Evolutionary conservation across 2,329 filamentous ascomycete genomes (phyloP).

Genomic region (Botrytis tulipae): DNA sequence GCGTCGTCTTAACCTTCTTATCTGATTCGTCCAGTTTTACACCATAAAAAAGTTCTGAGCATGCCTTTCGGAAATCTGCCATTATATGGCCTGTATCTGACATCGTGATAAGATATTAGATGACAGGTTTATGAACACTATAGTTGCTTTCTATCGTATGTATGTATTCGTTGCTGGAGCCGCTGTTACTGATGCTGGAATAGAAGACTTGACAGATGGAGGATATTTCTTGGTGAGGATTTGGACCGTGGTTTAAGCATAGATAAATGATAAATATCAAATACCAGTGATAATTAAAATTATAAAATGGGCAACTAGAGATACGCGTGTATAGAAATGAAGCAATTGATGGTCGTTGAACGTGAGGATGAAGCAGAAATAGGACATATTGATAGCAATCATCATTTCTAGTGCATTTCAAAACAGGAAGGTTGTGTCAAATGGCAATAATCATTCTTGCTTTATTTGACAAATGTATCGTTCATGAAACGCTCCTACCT

Average conservation of each 20-base stretch:
- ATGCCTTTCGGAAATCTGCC: not conserved
- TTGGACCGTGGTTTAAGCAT: not conserved
- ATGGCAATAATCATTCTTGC: not conserved
- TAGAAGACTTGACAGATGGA: not conserved
- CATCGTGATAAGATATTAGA: not conserved
- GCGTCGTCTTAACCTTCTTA: not conserved
- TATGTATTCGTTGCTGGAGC: not conserved
- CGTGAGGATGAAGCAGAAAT: not conserved
- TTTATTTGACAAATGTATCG: not conserved
- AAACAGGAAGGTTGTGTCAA: not conserved
- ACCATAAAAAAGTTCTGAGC: not conserved
- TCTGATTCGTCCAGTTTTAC: accelerated
- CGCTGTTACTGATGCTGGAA: not conserved
- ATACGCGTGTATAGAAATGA: too few species aligned
- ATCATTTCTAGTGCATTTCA: not conserved
- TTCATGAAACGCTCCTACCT: not conserved
- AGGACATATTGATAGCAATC: too few species aligned
- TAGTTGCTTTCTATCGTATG: not conserved
- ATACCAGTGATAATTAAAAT: not conserved
- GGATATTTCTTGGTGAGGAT: not conserved
- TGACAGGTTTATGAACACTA: not conserved
- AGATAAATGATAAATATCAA: not conserved
- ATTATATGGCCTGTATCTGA: not conserved
- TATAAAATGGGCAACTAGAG: not conserved
- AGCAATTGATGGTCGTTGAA: not conserved